phyloP scores from a whole-genome alignment of 805 yeast genomes.

The Candida orba region DNA sequence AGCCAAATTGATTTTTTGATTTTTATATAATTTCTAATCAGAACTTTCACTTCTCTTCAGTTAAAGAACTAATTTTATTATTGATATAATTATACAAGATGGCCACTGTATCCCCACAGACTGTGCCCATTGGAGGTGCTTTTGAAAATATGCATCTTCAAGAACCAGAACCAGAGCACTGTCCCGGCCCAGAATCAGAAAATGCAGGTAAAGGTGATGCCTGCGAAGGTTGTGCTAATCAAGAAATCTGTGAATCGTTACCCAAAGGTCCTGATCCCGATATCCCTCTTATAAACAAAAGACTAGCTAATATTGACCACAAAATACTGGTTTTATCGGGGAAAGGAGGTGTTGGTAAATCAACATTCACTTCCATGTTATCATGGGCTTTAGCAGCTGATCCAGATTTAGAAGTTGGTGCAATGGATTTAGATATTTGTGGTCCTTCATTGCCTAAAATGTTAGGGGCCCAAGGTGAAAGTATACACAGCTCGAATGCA shows the following conservation, averaged over 20 bases:
- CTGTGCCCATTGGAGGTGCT: constrained; percentile 6
- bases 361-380: constrained; percentile 93
- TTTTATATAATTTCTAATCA: not conserved
- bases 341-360: constrained; percentile 86
- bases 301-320: constrained; percentile 61
- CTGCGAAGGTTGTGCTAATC: constrained; percentile 92
- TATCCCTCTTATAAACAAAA: constrained; percentile 61
- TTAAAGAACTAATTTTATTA: no score
- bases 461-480: constrained; percentile 86
- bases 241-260: constrained; percentile 77
- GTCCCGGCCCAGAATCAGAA: constrained; percentile 97
- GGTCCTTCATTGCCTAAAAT: constrained; percentile 95
- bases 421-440: constrained; percentile 95
- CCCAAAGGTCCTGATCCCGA: constrained; percentile 97
- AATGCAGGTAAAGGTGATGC: constrained; percentile 92
- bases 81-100: constrained; percentile 1
- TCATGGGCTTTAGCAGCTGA: constrained; percentile 90
- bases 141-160: constrained; percentile 25
- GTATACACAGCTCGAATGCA: constrained; percentile 78
- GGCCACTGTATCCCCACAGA: constrained; percentile 15
- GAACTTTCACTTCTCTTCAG: no score
- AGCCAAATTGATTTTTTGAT: no score
- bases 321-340: constrained; percentile 79
- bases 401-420: constrained; percentile 69
- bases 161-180: constrained; percentile 91